Conservation (phyloP, 1,284 basidiomycete species). For the Tylopilus sp. region DNA sequence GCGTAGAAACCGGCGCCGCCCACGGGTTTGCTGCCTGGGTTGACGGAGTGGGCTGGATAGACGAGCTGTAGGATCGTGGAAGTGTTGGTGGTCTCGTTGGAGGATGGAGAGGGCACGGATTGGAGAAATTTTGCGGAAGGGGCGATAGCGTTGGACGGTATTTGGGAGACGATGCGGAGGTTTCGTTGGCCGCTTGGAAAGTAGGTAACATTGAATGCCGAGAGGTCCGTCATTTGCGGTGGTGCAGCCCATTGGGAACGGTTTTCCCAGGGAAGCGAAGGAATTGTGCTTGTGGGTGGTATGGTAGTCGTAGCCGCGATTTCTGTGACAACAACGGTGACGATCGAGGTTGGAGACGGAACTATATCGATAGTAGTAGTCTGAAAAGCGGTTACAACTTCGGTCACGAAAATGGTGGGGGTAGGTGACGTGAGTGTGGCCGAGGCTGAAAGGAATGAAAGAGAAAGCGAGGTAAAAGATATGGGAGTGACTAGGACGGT, state of each 20-base stretch:
- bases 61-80: constrained; percentile 49
- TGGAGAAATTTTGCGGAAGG: constrained; percentile 11
- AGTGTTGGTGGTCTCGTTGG: constrained; percentile 24
- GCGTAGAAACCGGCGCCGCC: constrained; percentile 73
- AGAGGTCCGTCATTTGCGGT: constrained; percentile 51
- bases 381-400: constrained; percentile 6
- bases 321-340: constrained; percentile 26
- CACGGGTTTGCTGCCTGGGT: constrained; percentile 51
- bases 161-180: constrained; percentile 49
- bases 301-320: constrained; percentile 21
- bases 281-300: constrained; percentile 10
- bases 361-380: constrained; percentile 4
- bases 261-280: constrained; percentile 14
- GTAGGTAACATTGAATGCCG: constrained; percentile 53
- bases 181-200: constrained; percentile 57
- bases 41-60: constrained; percentile 61
- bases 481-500: background rate
- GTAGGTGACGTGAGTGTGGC: background rate
- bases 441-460: background rate
- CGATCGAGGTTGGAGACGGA: constrained; percentile 12
- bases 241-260: constrained; percentile 49
- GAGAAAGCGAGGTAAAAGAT: background rate
- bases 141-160: constrained; percentile 38
- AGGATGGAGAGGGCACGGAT: background rate
- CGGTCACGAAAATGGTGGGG: constrained; percentile 6